Evolutionary conservation across 139 green algal species (phyloP).

Genomic region (Tetraselmis chui): DNA sequence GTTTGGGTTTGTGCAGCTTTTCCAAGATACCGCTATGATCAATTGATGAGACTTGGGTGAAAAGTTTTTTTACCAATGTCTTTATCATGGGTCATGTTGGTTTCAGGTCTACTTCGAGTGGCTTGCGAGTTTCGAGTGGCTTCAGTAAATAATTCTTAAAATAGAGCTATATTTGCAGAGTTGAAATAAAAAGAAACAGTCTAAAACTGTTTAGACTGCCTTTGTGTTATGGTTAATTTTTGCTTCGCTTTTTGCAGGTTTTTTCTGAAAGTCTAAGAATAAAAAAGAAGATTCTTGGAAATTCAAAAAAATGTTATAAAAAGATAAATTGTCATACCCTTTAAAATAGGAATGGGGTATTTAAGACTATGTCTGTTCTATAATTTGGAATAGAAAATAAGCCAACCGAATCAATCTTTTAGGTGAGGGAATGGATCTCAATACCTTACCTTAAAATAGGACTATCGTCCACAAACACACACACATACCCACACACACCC

Average conservation of each 20-base stretch:
- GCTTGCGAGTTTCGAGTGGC: conserved; percentile 44
- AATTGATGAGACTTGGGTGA: conserved; percentile 64
- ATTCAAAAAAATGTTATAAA: conserved; percentile 10
- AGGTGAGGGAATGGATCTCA: too few relatives aligned
- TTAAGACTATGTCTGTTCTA: too few relatives aligned
- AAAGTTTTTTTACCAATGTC: conserved; percentile 59
- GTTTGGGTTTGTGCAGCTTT: conserved; percentile 62
- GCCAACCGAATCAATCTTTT: too few relatives aligned
- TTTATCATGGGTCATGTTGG: conserved; percentile 45
- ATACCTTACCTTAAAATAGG: too few relatives aligned
- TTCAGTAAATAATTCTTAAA: conserved; percentile 21
- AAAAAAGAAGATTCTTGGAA: conserved; percentile 9
- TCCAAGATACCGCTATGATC: conserved; percentile 66
- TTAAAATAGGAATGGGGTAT: conserved; percentile 16
- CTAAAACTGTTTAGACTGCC: conserved; percentile 15
- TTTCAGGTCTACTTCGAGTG: conserved; percentile 33
- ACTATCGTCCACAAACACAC: too few relatives aligned
- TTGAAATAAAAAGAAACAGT: too few relatives aligned
- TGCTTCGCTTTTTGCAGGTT: conserved; percentile 7
- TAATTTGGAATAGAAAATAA: too few relatives aligned
- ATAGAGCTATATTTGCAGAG: conserved; percentile 4
- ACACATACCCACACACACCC: too few relatives aligned
- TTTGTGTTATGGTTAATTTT: conserved; percentile 14
- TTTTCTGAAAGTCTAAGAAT: conserved; percentile 8
- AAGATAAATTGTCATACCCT: conserved; percentile 19